phyloP scores from a whole-genome alignment of 2,329 filamentous ascomycete genomes.

The Pleomassaria siparia region DNA sequence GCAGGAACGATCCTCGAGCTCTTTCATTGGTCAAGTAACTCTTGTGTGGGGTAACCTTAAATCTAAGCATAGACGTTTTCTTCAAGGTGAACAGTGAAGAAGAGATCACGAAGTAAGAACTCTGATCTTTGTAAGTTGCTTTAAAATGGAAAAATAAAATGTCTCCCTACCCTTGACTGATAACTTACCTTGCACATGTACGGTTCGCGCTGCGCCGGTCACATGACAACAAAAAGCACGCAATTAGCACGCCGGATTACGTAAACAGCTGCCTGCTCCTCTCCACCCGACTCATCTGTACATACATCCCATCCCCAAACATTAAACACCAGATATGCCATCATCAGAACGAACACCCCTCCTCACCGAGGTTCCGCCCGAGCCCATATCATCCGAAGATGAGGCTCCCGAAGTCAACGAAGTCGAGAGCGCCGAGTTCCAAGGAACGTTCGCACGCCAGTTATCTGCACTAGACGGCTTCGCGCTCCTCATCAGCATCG shows the following conservation, averaged over 20 bases:
- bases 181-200: not conserved
- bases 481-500: constrained; percentile 64
- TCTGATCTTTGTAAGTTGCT: no score
- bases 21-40: not conserved
- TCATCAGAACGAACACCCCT: constrained; percentile 9
- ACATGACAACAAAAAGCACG: constrained; percentile 1
- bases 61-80: not conserved
- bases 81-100: not conserved
- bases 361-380: not conserved
- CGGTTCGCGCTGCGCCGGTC: not conserved
- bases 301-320: no score
- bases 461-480: constrained; percentile 46
- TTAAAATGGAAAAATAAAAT: no score
- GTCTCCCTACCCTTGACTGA: no score
- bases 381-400: not conserved
- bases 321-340: constrained; percentile 4
- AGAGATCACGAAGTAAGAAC: not conserved
- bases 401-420: constrained; percentile 10
- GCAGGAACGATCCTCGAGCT: not conserved
- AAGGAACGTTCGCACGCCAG: constrained; percentile 36
- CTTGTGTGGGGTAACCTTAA: not conserved
- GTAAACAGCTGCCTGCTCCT: not conserved
- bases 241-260: not conserved
- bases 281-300: not conserved
- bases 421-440: constrained; percentile 12